A percentile compares a stretch with the other conserved stretches of the same genome.
phyloP scores from a whole-genome alignment of 345 rosid species.

The Citrus australasica region DNA sequence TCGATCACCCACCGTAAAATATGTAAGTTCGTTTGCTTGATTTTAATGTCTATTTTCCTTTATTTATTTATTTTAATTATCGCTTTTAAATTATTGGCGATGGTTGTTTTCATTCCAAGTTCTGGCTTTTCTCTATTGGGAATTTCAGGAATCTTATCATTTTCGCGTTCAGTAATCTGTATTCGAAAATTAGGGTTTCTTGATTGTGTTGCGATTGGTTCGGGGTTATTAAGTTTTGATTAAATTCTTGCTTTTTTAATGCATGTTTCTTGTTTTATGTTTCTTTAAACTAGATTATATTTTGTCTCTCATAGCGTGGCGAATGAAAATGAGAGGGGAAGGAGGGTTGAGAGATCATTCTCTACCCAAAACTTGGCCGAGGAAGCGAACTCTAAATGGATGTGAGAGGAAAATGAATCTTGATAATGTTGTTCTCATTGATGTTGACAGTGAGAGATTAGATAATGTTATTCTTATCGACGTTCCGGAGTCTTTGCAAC shows the following conservation, averaged over 20 bases:
- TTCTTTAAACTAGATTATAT: neutral
- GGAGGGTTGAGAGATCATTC: slow-evolving; percentile 38
- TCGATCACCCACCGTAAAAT: neutral
- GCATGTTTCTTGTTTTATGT: neutral
- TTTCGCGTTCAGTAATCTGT: neutral
- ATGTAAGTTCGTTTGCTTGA: neutral
- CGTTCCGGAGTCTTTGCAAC: slow-evolving; percentile 46
- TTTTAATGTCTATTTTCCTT: neutral
- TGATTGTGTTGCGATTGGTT: neutral
- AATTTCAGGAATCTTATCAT: neutral
- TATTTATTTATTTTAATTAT: neutral
- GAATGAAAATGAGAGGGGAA: slow-evolving; percentile 34
- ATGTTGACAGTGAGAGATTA: slow-evolving; percentile 49
- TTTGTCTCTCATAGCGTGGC: neutral
- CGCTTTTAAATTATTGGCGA: neutral
- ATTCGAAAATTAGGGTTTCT: slow-evolving; percentile 3
- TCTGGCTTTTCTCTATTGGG: neutral
- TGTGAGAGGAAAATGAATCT: slow-evolving; percentile 28
- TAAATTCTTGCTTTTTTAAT: neutral
- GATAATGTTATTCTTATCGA: slow-evolving; percentile 63
- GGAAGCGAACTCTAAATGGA: slow-evolving; percentile 37
- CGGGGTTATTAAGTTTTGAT: neutral
- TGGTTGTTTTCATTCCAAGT: neutral
- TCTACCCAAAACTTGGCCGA: slow-evolving; percentile 32
- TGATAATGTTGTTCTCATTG: slow-evolving; percentile 56